Base-by-base conservation (phyloP, 352 stramenopile genomes). In the Phytophthora citrophthora region DNA sequence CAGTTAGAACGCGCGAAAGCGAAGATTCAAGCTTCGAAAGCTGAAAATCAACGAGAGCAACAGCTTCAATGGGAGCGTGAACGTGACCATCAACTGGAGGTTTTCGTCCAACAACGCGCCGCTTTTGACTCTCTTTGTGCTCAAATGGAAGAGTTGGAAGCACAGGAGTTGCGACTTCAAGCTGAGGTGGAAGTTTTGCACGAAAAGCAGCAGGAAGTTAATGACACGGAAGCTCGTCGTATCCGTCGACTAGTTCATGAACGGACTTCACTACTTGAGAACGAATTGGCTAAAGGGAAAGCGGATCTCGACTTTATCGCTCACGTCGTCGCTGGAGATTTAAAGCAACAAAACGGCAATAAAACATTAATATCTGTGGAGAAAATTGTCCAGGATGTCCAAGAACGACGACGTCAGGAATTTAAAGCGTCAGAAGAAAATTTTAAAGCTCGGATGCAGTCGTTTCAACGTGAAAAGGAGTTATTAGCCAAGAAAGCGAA, bases 131-230 rank as follows among this genome's bases (percentile, higher is more conserved):
- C 32, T 0, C 18, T 89, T 9, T 58, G 60, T 2, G 23, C 43
- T 10, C 62, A 73, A 23, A 54, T 52, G 10, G 47, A 73, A 10
- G 65, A 76, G 13, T 63, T 89, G 12, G 67, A 76, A 8, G 59
- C 59, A 1, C 59, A 72, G 11, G 81, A 90, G 45, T 41, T 85
- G 12, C 64, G 72, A 2, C 44, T 90, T 23, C 40, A 69, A 51
- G 76, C 76, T 1, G 74, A 90, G 29, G 59, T 90, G 20, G 71
- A 83, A 41, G 61, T 88, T 2, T 47, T 90, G 3, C 74, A 64
- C 7, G 78, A 90, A 47, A 55, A 51, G 11, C 76, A 88, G 47
- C 61, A 77, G 23, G 51, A 72, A 36, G 64, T 52, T 12, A 76
- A 65, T 8, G 68, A 74, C 23, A 83, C 66, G 1, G 74, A 86